These are phyloP conservation scores for Cicer cuneatum DNA, from an alignment of 306 rosid genomes.

Conservation along the genomic window DNA sequence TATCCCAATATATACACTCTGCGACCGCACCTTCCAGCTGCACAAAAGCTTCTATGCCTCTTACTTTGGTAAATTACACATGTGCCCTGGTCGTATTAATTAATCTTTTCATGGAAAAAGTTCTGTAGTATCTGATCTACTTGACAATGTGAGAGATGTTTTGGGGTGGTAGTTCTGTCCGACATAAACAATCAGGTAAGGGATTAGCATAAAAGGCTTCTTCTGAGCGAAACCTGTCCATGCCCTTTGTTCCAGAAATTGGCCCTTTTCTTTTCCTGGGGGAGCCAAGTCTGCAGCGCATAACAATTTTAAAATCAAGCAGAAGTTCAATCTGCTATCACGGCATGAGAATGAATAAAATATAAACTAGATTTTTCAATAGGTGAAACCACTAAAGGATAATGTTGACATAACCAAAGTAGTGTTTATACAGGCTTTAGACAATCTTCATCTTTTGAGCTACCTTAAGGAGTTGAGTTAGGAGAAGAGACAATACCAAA, in stretches of 20 bases:
- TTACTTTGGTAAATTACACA: neutral
- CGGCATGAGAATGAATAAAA: constrained; percentile 3
- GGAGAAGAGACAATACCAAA: constrained; percentile 9
- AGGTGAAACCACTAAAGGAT: neutral
- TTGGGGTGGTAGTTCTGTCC: constrained; percentile 46
- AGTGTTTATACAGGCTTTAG: neutral
- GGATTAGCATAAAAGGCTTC: constrained; percentile 87
- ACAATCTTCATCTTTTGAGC: no score
- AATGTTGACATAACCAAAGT: neutral
- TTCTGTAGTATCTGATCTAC: constrained; percentile 36
- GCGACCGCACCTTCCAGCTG: constrained; percentile 39
- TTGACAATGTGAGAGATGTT: constrained; percentile 48
- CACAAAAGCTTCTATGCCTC: constrained; percentile 10
- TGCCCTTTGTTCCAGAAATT: constrained; percentile 82
- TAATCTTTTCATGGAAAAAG: constrained; percentile 28
- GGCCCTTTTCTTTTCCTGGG: constrained; percentile 95
- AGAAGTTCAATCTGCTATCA: neutral
- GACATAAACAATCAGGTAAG: constrained; percentile 86
- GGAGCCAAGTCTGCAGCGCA: constrained; percentile 77
- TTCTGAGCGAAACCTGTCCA: constrained; percentile 88
- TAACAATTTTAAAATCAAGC: constrained; percentile 17
- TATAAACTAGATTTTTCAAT: constrained; percentile 14
- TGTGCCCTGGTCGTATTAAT: constrained; percentile 10
- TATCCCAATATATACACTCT: constrained; percentile 46
- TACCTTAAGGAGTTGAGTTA: no score